These are phyloP conservation scores for Whalleya microplaca DNA, from an alignment of 2,329 filamentous ascomycete genomes.

Conservation along the genomic window DNA sequence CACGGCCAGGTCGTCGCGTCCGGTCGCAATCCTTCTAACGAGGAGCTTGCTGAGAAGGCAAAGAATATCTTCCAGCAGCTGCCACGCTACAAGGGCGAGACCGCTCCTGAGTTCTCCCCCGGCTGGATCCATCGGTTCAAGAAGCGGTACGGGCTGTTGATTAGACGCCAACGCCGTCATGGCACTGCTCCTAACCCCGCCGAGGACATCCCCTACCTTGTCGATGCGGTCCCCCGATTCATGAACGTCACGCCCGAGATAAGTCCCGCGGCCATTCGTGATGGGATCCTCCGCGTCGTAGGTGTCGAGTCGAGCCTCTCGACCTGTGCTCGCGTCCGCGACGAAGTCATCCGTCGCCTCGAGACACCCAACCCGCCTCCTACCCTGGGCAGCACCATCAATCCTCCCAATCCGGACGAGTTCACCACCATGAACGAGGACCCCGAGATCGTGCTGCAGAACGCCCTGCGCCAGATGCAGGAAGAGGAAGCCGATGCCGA, in stretches of 20 bases:
- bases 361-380: slow-evolving; percentile 43
- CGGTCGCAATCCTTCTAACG: slow-evolving; percentile 63
- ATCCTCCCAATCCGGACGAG: slow-evolving; percentile 30
- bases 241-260: slow-evolving; percentile 62
- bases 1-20: slow-evolving; percentile 50
- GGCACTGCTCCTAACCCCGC: slow-evolving; percentile 53
- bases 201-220: slow-evolving; percentile 62
- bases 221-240: slow-evolving; percentile 62
- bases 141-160: slow-evolving; percentile 63
- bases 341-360: slow-evolving; percentile 55
- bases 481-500: slow-evolving; percentile 63
- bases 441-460: slow-evolving; percentile 61
- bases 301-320: slow-evolving; percentile 58
- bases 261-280: slow-evolving; percentile 61
- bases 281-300: slow-evolving; percentile 58
- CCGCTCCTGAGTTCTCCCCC: slow-evolving; percentile 64
- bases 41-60: slow-evolving; percentile 65
- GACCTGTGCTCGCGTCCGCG: slow-evolving; percentile 60
- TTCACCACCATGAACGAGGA: slow-evolving; percentile 56
- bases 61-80: slow-evolving; percentile 62
- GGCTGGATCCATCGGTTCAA: slow-evolving; percentile 69
- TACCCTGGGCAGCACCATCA: slow-evolving; percentile 25
- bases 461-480: slow-evolving; percentile 61
- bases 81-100: slow-evolving; percentile 63
- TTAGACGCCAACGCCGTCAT: slow-evolving; percentile 59